Evolutionary conservation across 2,329 filamentous ascomycete species (phyloP).

Genomic region (Colletotrichum costaricense): DNA sequence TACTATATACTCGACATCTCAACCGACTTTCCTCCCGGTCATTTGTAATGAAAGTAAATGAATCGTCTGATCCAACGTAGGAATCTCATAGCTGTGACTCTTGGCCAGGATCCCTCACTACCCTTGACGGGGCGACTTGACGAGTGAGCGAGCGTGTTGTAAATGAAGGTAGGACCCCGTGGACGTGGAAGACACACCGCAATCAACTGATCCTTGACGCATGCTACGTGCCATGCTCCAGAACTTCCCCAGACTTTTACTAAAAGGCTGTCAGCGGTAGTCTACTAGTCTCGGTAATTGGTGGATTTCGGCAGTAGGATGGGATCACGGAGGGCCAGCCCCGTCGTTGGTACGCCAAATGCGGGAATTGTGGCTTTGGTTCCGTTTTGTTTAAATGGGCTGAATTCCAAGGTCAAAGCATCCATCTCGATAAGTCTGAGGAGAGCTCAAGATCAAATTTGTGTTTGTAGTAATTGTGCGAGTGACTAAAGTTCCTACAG

Average conservation of each 20-base stretch:
- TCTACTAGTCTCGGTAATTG: slow-evolving; percentile 24
- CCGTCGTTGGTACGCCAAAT: slow-evolving; percentile 12
- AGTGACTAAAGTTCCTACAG: not conserved
- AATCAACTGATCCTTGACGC: not conserved
- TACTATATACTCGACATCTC: slow-evolving; percentile 13
- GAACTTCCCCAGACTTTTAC: slow-evolving; percentile 1
- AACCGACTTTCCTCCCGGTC: not conserved
- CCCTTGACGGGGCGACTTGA: not conserved
- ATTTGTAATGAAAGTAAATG: not conserved
- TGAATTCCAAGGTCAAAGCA: not conserved
- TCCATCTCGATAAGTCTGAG: not conserved
- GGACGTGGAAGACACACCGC: slow-evolving; percentile 6
- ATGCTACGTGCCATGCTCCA: not conserved
- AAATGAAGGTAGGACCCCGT: slow-evolving; percentile 18
- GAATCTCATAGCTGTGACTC: not conserved
- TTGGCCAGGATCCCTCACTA: not conserved
- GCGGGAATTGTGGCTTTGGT: not conserved
- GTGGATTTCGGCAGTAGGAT: slow-evolving; percentile 24
- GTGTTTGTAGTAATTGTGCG: not conserved
- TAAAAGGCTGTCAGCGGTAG: slow-evolving; percentile 14
- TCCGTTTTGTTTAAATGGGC: not conserved
- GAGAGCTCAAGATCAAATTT: not conserved
- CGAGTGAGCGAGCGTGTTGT: slow-evolving; percentile 16
- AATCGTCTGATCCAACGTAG: not conserved
- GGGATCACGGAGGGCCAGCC: slow-evolving; percentile 18